Evolutionary conservation across 805 yeast species (phyloP), one percentile per base, ranked within the genome.

Genomic region (Nakazawaea anatomiae): DNA sequence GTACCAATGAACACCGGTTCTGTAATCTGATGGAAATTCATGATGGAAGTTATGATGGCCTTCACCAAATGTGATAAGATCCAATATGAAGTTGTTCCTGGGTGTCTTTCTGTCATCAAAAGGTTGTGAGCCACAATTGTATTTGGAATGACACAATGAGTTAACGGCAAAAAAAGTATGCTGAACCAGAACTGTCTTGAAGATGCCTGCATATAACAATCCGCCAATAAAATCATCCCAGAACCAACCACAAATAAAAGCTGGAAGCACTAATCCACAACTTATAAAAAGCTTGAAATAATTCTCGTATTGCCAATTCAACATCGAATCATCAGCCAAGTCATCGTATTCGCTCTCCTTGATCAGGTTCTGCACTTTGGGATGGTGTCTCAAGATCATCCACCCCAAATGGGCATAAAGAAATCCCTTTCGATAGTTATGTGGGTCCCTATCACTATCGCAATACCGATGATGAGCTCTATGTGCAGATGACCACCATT

Each of bases 41-140:
- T 92, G 97, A 70, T 91, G 98, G 71, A 87, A 92, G 69, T 90
- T 91, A 67, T 89, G 95, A 68, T 82, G 82, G 5, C 96, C 92
- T 69, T 91, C 97, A 10, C 98, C 98, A 62, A 86, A 82, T 0
- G 96, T 85, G 12, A 88, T 72, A 12, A 81, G 62, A 27, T 83
- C 82, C 29, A 83, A 76, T 45, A 80, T 64, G 14, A 83, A 80
- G 62, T 75, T 89, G 73, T 80, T 87, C 62, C 78, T 76, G 58
- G 82, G 92, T 52, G 95, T 80, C 59, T 86, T 85, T 44, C 81
- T 78, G 64, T 82, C 87, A 58, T 83, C 87, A 64, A 79, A 85
- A 0, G 95, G 87, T 57, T 85, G 83, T 32, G 83, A 77, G 6
- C 91, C 91, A 38, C 85, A 70, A 57, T 77, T 73, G 45, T 40